phyloP scores from a whole-genome alignment of 768 basidiomycete species.

The Tricholoma sp. region DNA sequence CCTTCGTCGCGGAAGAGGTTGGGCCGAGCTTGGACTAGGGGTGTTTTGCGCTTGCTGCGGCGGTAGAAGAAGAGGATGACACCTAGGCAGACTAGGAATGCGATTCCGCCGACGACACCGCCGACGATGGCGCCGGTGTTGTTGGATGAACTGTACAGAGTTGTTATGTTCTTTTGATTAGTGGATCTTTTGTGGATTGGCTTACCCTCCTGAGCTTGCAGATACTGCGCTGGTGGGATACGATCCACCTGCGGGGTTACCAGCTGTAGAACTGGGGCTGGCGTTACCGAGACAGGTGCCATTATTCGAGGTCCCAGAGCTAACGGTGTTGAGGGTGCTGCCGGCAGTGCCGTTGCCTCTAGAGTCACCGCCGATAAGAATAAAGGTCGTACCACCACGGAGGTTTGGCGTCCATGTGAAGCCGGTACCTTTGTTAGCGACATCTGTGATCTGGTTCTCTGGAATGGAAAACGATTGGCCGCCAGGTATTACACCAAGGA shows the following conservation, averaged over 20 bases:
- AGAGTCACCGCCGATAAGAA: constrained; percentile 63
- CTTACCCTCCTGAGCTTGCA: constrained; percentile 20
- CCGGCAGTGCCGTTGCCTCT: constrained; percentile 68
- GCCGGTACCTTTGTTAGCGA: constrained; percentile 43
- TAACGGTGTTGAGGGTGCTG: constrained; percentile 53
- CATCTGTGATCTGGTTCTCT: constrained; percentile 38
- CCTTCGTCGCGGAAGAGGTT: constrained; percentile 66
- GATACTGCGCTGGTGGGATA: constrained; percentile 55
- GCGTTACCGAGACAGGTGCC: constrained; percentile 48
- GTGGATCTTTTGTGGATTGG: background rate
- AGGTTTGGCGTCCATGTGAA: constrained; percentile 66
- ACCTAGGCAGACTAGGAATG: constrained; percentile 13
- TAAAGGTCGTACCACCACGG: constrained; percentile 58
- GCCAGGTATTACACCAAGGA: constrained; percentile 74
- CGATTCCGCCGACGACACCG: constrained; percentile 21
- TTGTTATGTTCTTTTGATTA: background rate
- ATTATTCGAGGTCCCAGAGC: constrained; percentile 43
- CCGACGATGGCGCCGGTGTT: constrained; percentile 25
- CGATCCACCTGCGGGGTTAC: constrained; percentile 67
- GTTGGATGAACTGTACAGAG: constrained; percentile 22
- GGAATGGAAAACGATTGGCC: constrained; percentile 72
- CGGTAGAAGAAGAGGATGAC: constrained; percentile 19
- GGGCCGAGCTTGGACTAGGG: constrained; percentile 37
- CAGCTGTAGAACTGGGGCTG: constrained; percentile 77
- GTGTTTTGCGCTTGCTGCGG: constrained; percentile 30